Evolutionary conservation across 1,139 yeast species (phyloP).

Genomic region (Taphrina betulina): DNA sequence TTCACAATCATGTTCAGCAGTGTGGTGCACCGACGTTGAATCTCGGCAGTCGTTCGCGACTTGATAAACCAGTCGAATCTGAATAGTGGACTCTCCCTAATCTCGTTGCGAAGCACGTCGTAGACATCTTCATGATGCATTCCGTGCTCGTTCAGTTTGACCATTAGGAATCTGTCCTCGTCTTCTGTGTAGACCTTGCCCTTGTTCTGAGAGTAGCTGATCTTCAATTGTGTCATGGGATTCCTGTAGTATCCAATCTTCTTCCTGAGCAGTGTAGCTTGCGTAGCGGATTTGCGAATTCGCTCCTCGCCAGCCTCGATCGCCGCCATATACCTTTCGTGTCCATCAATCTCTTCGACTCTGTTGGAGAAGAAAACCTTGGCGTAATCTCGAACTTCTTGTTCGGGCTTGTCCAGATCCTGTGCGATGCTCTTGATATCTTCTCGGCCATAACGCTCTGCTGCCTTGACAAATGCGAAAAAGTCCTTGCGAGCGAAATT

Average conservation of each 20-base stretch:
- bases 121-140: slow-evolving; percentile 66
- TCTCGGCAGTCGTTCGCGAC: slow-evolving; percentile 80
- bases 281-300: slow-evolving; percentile 60
- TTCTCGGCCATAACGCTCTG: slow-evolving; percentile 76
- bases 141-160: slow-evolving; percentile 74
- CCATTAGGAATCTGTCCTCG: slow-evolving; percentile 80
- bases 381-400: slow-evolving; percentile 69
- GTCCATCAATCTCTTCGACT: slow-evolving; percentile 72
- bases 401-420: slow-evolving; percentile 62
- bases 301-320: slow-evolving; percentile 88
- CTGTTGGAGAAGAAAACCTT: slow-evolving; percentile 68
- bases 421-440: slow-evolving; percentile 60
- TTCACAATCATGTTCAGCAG: slow-evolving; percentile 72
- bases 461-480: slow-evolving; percentile 74
- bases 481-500: slow-evolving; percentile 89
- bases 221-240: slow-evolving; percentile 72
- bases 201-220: slow-evolving; percentile 78
- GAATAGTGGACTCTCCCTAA: slow-evolving; percentile 69
- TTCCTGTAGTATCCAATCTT: slow-evolving; percentile 65
- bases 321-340: slow-evolving; percentile 79
- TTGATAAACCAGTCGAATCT: slow-evolving; percentile 85
- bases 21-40: slow-evolving; percentile 79
- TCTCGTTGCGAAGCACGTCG: slow-evolving; percentile 76
- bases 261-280: slow-evolving; percentile 61
- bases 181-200: slow-evolving; percentile 78